These are phyloP conservation scores for Colletotrichum lupini DNA, from an alignment of 2,329 filamentous ascomycete species.

Conservation along the genomic window DNA sequence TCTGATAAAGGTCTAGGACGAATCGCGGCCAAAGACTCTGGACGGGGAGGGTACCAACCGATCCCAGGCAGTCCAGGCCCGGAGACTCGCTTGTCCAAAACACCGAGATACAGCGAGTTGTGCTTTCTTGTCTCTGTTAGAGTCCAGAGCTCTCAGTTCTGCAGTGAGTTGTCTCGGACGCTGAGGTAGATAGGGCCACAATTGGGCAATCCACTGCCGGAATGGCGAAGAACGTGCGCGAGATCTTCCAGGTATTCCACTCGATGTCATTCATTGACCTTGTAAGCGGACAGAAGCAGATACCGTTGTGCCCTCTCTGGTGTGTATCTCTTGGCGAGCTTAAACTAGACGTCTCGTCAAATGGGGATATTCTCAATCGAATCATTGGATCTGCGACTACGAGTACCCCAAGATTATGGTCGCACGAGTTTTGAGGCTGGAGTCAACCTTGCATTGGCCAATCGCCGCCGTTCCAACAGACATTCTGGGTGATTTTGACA, in stretches of 20 bases:
- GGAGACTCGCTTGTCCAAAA: conserved; percentile 3
- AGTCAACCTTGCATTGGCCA: not conserved
- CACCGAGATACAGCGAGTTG: not conserved
- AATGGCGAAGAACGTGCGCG: not conserved
- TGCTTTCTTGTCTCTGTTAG: no score
- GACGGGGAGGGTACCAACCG: not conserved
- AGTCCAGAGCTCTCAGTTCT: not conserved
- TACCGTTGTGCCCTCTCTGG: not conserved
- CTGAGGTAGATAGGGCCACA: not conserved
- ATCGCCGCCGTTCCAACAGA: not conserved
- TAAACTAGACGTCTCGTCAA: not conserved
- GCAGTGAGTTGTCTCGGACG: not conserved
- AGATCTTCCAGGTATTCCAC: not conserved
- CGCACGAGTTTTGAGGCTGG: not conserved
- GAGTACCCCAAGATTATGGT: not conserved
- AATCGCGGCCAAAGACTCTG: not conserved
- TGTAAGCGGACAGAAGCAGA: not conserved
- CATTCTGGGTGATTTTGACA: not conserved
- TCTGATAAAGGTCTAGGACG: not conserved
- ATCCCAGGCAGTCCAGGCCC: not conserved
- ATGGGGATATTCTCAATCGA: not conserved
- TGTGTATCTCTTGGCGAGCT: not conserved
- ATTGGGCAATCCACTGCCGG: not conserved
- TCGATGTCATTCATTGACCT: not conserved
- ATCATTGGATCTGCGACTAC: not conserved